Base-by-base conservation (phyloP, 1,284 basidiomycete genomes). In the Heterobasidion parviporum region DNA sequence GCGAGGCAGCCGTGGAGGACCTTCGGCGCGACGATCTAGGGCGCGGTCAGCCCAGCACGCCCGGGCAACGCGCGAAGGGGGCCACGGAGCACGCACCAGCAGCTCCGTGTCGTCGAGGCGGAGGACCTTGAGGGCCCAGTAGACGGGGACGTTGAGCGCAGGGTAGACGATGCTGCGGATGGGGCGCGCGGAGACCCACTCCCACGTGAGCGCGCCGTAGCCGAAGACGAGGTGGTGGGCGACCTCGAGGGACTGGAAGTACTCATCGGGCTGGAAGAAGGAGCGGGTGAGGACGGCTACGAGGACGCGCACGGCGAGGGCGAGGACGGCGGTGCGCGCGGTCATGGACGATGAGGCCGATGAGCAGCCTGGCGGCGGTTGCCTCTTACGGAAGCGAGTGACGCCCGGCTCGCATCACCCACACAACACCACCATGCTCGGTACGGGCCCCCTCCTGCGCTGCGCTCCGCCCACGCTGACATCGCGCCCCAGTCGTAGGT, bases 251-350 rank as follows among this genome's bases (percentile, higher is more conserved):
- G 94, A 83, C 68, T 99, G 97, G 65, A 89, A 98, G 72, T 92
- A 97, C 72, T 99, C 97, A 71, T 99, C 97, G 1, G 97, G 96
- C 68, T 98, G 95, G 69, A 99, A 99, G 74, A 90, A 92, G 0
- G 94, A 94, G 52, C 81, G 79, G 0, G 92, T 94, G 26, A 76
- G 71, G 12, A 94, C 66, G 0, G 89, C 87, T 47, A 89, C 72
- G 6, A 72, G 58, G 50, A 88, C 65, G 49, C 89, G 83, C 32
- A 84, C 59, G 10, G 75, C 70, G 52, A 75, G 63, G 10, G 70
- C 59, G 12, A 61, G 46, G 38, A 5, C n/a, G 3, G 38, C n/a
- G 10, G n/a, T 41, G 10, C 12, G 38, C 38, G 2, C 12, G 26
- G 26, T 26, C 26, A 26, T 26, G 26, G 26, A n/a, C n/a, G n/a